Evolutionary conservation across 202 grass and related monocot species (phyloP).

Genomic region (Saccharum hybrid): DNA sequence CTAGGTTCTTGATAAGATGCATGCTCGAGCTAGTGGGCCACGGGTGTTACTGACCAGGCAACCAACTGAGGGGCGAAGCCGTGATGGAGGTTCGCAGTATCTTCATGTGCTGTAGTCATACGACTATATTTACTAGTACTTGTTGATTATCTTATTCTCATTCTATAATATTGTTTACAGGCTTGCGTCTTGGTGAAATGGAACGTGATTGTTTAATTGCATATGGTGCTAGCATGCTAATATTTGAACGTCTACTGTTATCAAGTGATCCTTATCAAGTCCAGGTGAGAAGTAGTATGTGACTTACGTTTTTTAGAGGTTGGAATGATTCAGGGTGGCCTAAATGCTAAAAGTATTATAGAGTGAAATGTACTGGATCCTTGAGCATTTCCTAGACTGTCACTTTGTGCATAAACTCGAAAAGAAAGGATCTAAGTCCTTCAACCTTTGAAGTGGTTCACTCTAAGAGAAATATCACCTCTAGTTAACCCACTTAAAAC

Average conservation of each 20-base stretch:
- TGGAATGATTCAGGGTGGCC: not conserved
- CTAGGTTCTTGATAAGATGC: constrained; percentile 96
- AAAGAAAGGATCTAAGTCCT: no score
- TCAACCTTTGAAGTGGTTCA: not conserved
- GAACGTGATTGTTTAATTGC: constrained; percentile 98
- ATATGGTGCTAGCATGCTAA: constrained; percentile 94
- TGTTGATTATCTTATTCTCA: not conserved
- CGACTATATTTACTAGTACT: not conserved
- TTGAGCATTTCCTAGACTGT: no score
- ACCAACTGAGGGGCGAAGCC: constrained; percentile 91
- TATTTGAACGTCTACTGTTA: constrained; percentile 89
- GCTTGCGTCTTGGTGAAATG: constrained; percentile 95
- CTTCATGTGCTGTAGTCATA: no score
- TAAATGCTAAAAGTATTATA: not conserved
- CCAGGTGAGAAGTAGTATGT: constrained; percentile 61
- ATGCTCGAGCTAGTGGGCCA: constrained; percentile 83
- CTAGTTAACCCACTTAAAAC: no score
- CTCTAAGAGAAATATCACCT: no score
- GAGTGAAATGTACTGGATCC: not conserved
- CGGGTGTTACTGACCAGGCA: constrained; percentile 79
- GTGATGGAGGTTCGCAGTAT: constrained; percentile 65
- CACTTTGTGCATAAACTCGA: no score
- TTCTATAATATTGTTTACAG: constrained; percentile 42
- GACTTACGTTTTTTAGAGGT: not conserved
- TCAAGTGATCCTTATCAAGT: constrained; percentile 98